Conservation (phyloP, 2,329 filamentous ascomycete genomes). For the Penicillium sp. region DNA sequence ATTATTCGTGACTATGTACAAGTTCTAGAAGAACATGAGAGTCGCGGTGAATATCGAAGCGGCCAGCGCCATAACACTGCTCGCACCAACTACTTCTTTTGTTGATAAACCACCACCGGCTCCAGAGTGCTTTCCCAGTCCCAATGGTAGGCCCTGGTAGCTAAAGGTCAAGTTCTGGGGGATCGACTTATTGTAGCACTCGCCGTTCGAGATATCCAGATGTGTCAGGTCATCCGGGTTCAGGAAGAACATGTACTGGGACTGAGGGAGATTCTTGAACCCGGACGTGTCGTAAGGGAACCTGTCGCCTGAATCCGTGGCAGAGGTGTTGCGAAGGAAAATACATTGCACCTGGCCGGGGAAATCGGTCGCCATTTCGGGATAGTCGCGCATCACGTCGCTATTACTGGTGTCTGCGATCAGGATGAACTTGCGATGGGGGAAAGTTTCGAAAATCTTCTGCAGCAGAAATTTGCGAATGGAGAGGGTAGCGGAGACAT, state of each 20-base stretch:
- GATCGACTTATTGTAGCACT: slow-evolving; percentile 68
- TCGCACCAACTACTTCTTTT: background rate
- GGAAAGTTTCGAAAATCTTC: slow-evolving; percentile 75
- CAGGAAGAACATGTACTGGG: slow-evolving; percentile 78
- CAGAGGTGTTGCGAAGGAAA: slow-evolving; percentile 72
- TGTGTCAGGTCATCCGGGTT: slow-evolving; percentile 69
- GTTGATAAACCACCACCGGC: slow-evolving; percentile 17
- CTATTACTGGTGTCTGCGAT: slow-evolving; percentile 76
- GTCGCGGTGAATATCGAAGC: background rate
- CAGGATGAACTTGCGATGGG: slow-evolving; percentile 73
- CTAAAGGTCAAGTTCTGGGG: slow-evolving; percentile 73
- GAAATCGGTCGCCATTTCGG: slow-evolving; percentile 65
- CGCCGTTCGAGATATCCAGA: slow-evolving; percentile 68
- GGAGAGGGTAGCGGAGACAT: slow-evolving; percentile 69
- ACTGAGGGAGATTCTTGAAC: slow-evolving; percentile 68
- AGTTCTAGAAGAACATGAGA: background rate
- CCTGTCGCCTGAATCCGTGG: slow-evolving; percentile 67
- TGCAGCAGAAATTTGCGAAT: slow-evolving; percentile 72
- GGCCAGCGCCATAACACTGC: background rate
- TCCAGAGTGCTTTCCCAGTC: slow-evolving; percentile 23
- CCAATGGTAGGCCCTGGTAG: slow-evolving; percentile 56
- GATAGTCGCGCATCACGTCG: slow-evolving; percentile 70
- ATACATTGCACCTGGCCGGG: slow-evolving; percentile 77
- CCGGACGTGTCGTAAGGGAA: slow-evolving; percentile 77
- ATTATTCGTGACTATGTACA: background rate